Conservation (phyloP, 2,329 filamentous ascomycete genomes). For the Calonectria henricotiae region DNA sequence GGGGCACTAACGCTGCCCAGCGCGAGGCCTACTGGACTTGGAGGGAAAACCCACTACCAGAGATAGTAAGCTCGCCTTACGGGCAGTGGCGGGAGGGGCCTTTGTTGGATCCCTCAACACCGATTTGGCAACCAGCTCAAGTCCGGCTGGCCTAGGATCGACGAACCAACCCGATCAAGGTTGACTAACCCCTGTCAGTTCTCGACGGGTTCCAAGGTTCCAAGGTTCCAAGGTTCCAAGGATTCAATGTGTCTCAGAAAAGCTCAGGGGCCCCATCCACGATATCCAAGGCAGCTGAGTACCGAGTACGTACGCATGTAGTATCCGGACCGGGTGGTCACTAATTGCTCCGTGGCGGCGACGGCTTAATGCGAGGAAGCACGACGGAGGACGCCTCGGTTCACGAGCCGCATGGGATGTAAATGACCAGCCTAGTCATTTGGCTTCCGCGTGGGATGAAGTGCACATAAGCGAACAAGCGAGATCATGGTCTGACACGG, state of each 20-base stretch:
- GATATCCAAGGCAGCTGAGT: slow-evolving; percentile 28
- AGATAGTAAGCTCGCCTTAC: slow-evolving; percentile 23
- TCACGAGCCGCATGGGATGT: slow-evolving; percentile 23
- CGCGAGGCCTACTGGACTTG: slow-evolving; percentile 27
- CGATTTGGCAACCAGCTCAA: slow-evolving; percentile 46
- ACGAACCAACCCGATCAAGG: slow-evolving; percentile 46
- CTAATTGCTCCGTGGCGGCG: slow-evolving; percentile 14
- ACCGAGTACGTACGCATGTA: slow-evolving; percentile 11
- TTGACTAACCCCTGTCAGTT: slow-evolving; percentile 42
- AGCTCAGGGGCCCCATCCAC: slow-evolving; percentile 29
- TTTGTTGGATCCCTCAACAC: slow-evolving; percentile 36
- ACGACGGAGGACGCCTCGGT: slow-evolving; percentile 23
- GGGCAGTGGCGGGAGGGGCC: slow-evolving; percentile 23
- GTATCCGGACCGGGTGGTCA: background rate
- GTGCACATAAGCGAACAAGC: slow-evolving; percentile 27
- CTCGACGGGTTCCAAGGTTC: slow-evolving; percentile 38
- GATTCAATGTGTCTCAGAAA: slow-evolving; percentile 31
- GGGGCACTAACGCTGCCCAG: slow-evolving; percentile 34
- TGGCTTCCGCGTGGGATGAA: slow-evolving; percentile 29
- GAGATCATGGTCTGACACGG: slow-evolving; percentile 29
- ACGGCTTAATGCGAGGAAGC: slow-evolving; percentile 20
- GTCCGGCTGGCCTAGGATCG: slow-evolving; percentile 44
- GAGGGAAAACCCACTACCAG: slow-evolving; percentile 25
- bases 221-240: slow-evolving; percentile 39
- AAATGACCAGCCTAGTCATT: slow-evolving; percentile 15